Evolutionary conservation across 495 filamentous ascomycete species (phyloP), one percentile per base, ranked within the genome.

Genomic region (Hapsidospora chrysogenum): DNA sequence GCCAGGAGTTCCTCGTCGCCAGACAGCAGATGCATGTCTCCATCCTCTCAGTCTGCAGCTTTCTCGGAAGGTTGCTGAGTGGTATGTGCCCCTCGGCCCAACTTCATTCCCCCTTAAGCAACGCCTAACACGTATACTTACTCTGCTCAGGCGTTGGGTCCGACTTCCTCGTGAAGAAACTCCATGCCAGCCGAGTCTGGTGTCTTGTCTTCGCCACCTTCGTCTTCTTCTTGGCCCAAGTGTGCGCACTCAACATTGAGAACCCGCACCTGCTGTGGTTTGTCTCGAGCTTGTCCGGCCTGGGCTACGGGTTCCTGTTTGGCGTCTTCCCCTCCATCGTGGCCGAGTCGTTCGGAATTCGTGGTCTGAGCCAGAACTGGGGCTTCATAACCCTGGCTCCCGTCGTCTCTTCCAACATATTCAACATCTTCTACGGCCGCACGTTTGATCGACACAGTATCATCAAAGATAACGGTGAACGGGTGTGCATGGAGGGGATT

Each of bases 221-320:
- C 22, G 68, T 93, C 48, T 96, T 96, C 60, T 75, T 70, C 26
- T 32, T 78, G 9, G 86, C 81, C 10, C 87, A 96, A 52, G 43
- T 93, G 13, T 78, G 68, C 40, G 89, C 83, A 4, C 56, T 85
- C 23, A 69, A 60, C n/a, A 74, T 95, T 43, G 63, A 66, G 40
- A 85, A 92, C 54, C 89, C 89, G 0, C 67, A 87, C 48, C 56
- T 69, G 21, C 74, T 96, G 3, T 73, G 66, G 41, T 53, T 81
- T 26, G 76, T 96, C 20, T 94, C 86, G 1, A 68, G 68, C 2
- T 64, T 94, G 28, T 92, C 79, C 4, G 89, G 89, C 9, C 61
- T 96, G 5, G 89, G 75, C 4, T 97, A 97, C 57, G 89, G 89
- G 1, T 83, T 93, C 45, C 66, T 96, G 2, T 96, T 95, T 49